Evolutionary conservation across 164 flowering plant species (phyloP).

Genomic region (Liriodendron chinense): DNA sequence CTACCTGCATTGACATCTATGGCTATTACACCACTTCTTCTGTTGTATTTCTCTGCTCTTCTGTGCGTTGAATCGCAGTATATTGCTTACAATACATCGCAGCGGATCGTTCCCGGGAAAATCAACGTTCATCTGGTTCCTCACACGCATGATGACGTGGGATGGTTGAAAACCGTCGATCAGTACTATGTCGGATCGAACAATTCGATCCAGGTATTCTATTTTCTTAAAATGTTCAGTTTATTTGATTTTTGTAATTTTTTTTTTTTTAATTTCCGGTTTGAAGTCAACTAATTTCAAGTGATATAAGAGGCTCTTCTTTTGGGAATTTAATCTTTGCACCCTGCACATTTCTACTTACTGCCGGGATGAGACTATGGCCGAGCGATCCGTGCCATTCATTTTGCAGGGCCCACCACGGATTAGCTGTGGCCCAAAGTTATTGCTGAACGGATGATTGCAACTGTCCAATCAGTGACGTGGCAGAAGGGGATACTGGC

Average conservation of each 20-base stretch:
- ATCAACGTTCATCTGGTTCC: slow-evolving; percentile 62
- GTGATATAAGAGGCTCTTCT: neutral
- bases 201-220: slow-evolving; percentile 51
- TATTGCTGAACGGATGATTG: neutral
- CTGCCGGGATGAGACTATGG: neutral
- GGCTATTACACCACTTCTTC: slow-evolving; percentile 6
- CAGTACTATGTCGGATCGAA: slow-evolving; percentile 69
- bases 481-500: neutral
- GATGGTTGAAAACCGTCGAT: slow-evolving; percentile 69
- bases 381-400: neutral
- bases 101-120: slow-evolving; percentile 43
- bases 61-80: slow-evolving; percentile 29
- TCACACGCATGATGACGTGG: slow-evolving; percentile 69
- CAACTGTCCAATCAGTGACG: neutral
- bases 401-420: neutral
- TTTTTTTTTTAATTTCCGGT: neutral
- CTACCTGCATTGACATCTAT: neutral
- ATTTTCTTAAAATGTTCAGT: neutral
- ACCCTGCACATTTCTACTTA: neutral
- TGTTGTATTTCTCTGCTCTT: slow-evolving; percentile 3
- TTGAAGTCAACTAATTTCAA: neutral
- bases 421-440: neutral
- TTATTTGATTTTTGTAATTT: neutral
- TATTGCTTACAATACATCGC: slow-evolving; percentile 50
- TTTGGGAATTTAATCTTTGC: too few species aligned